Evolutionary conservation across 2,329 filamentous ascomycete species (phyloP), one percentile per base, ranked within the genome.

Genomic region (Colletotrichum musae): DNA sequence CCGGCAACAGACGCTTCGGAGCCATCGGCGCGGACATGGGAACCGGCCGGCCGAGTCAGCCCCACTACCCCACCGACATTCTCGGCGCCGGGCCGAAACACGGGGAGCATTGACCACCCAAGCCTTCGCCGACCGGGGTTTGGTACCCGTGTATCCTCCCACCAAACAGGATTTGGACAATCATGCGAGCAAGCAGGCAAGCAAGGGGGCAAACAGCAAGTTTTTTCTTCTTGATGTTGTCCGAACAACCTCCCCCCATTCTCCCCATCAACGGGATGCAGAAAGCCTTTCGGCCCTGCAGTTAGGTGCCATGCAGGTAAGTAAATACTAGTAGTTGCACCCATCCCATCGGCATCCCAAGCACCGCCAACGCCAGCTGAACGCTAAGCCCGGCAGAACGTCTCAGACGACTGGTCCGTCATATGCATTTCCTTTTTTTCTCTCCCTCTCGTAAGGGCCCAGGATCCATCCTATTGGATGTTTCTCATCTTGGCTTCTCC

Each of bases 351-450:
- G 28, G 28, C 28, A 24, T 32, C 9, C 28, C 28, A 32, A 32
- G 28, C 28, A 32, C 28, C 41, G 13, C 16, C 41, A 43, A 43
- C 13, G 13, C 41, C 47, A 52, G 47, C 58, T 41, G 32, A 60
- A 41, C 4, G 4, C 21, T 7, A 45, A 51, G 2, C 9, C 18
- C 16, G 28, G 10, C 13, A 24, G 18, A n/a, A 52, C 12, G 58
- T 60, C 58, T 60, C 58, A 18, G 58, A 60, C 51, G 47, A 60
- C 58, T 21, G 28, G 28, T 32, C 28, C 28, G 6, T 32, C 28
- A 32, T 32, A 32, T 32, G 7, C 28, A 7, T 32, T 32, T 32
- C 28, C 21, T 24, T 24, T 24, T 24, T 39, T 13, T 13, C 4
- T 39, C 28, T 7, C 58, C 16, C 32, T 28, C 58, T 16, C 48